These are phyloP conservation scores for Bacidia gigantensis DNA, from an alignment of 495 filamentous ascomycete species.

Conservation along the genomic window DNA sequence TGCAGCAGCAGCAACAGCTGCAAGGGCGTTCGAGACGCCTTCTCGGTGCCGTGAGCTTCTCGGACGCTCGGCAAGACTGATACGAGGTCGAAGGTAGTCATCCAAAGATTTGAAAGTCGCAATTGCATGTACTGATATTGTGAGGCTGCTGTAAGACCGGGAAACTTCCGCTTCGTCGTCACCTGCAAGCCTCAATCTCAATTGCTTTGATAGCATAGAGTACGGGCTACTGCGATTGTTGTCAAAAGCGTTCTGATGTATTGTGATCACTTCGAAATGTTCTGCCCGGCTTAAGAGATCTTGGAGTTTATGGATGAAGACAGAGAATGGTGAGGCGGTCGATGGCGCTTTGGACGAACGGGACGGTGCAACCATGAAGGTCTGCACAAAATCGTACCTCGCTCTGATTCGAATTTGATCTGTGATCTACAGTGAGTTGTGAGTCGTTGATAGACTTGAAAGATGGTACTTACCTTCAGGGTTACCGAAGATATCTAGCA, in stretches of 20 bases:
- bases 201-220: slow-evolving; percentile 92
- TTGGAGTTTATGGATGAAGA: slow-evolving; percentile 86
- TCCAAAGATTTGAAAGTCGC: slow-evolving; percentile 95
- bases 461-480: slow-evolving; percentile 25
- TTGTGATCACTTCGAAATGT: slow-evolving; percentile 94
- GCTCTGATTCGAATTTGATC: slow-evolving; percentile 31
- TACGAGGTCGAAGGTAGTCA: slow-evolving; percentile 87
- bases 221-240: slow-evolving; percentile 83
- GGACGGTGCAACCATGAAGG: slow-evolving; percentile 76
- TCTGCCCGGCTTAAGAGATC: slow-evolving; percentile 91
- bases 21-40: slow-evolving; percentile 48
- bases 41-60: slow-evolving; percentile 53
- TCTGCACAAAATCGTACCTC: slow-evolving; percentile 72
- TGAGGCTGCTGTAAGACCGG: slow-evolving; percentile 72
- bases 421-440: not conserved
- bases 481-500: slow-evolving; percentile 71
- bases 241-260: slow-evolving; percentile 85
- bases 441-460: slow-evolving; percentile 14
- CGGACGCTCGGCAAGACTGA: slow-evolving; percentile 71
- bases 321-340: slow-evolving; percentile 72
- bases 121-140: slow-evolving; percentile 97
- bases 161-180: slow-evolving; percentile 87
- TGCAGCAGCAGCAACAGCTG: slow-evolving; percentile 69
- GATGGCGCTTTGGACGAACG: slow-evolving; percentile 44
- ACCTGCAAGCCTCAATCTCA: slow-evolving; percentile 76